A percentile compares a stretch with the other conserved stretches of the same genome.
Evolutionary conservation across 768 basidiomycete genomes (phyloP).

Genomic region (Serendipita sp.): DNA sequence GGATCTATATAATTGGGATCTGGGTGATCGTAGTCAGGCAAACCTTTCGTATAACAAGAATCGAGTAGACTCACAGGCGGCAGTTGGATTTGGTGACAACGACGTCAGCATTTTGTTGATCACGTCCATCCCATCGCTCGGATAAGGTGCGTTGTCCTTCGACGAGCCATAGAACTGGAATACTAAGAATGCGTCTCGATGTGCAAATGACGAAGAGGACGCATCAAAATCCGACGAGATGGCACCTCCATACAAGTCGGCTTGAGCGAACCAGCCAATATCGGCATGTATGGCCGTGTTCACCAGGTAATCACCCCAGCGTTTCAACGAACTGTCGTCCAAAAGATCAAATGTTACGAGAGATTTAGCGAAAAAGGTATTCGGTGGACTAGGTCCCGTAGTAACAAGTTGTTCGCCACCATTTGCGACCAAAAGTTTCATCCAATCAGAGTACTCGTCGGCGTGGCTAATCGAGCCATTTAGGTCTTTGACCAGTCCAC

Average conservation of each 20-base stretch:
- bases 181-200: conserved; percentile 23
- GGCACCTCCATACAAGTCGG: conserved; percentile 18
- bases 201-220: conserved; percentile 29
- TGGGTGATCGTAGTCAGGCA: conserved; percentile 15
- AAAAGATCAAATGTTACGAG: too few relatives aligned
- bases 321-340: too few relatives aligned
- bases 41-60: background rate
- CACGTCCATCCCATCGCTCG: conserved; percentile 23
- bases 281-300: conserved; percentile 18
- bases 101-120: too few relatives aligned
- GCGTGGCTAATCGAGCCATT: background rate
- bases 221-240: conserved; percentile 25
- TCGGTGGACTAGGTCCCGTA: conserved; percentile 7
- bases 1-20: conserved; percentile 31
- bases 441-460: conserved; percentile 8
- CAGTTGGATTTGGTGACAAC: conserved; percentile 4
- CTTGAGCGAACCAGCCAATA: conserved; percentile 11
- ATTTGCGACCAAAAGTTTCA: conserved; percentile 4
- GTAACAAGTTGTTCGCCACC: conserved; percentile 10
- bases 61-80: conserved; percentile 8
- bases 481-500: conserved; percentile 1
- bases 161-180: conserved; percentile 23
- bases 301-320: background rate
- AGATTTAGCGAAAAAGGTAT: background rate
- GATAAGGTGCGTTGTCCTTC: conserved; percentile 25